Base-by-base conservation (phyloP, 495 filamentous ascomycete genomes). In the Trichoderma asperelloides region DNA sequence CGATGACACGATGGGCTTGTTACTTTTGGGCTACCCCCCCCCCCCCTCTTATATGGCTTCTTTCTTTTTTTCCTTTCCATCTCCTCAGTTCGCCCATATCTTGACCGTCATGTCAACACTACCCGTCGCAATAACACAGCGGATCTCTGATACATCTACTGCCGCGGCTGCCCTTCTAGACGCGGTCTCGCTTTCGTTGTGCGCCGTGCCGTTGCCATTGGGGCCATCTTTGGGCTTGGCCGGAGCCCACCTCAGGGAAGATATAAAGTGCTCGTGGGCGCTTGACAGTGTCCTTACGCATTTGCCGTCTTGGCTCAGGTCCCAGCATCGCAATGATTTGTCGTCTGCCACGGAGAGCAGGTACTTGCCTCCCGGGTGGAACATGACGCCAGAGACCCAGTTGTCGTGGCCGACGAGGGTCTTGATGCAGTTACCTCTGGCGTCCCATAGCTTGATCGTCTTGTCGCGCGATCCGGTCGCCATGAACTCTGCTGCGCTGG, bases 291-390 rank as follows among this genome's bases (percentile, higher is more conserved):
- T 89, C 79, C 93, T 93, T 66, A 97, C 93, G 69, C 92, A 92
- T 69, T 90, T 89, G 21, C 91, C 91, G 75, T 97, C 93, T 72
- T 98, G 95, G 16, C 84, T 82, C 11, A 98, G 80, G 78, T 98
- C 95, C 95, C 95, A 98, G 79, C 94, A 97, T 55, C 94, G 82
- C 41, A 98, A 79, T 15, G 92, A 93, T 76, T 96, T 96, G 75
- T 98, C 95, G 71, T 98, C 95, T 28, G 88, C 80, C 4, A 89
- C 90, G 40, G 88, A 91, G 21, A 98, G 77, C 2, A 98, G 82
- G 70, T 95, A 98, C 76, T 96, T 96, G 0, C 95, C 95, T 3
- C 92, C 93, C 0, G 95, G 95, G 70, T 98, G 95, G 75, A 96
- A 98, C 21, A 92, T 87, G 15, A 98, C 73, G 2, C 82, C 90